Evolutionary conservation across 768 basidiomycete species (phyloP), one percentile per base, ranked within the genome.

Genomic region (Crepidotus variabilis): DNA sequence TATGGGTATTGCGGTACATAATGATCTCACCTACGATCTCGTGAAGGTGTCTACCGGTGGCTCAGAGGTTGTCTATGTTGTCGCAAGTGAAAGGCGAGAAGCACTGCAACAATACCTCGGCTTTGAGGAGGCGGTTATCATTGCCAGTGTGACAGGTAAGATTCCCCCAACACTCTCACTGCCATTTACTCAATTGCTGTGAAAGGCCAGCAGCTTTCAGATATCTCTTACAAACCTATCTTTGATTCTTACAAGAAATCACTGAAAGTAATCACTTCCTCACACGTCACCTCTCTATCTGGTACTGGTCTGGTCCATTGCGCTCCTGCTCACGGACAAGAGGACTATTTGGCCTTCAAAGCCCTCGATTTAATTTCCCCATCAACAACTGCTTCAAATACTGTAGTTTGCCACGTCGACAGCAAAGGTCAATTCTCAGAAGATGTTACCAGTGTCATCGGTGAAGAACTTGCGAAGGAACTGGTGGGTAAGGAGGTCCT

Each of bases 251-350:
- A 55, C 47, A 57, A 66, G 6, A 57, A 66, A n/a, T 56, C 70
- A 16, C 70, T 79, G n/a, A 67, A 70, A 36, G 69, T 97, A 47
- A 79, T 96, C 36, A 67, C 82, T 1, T 86, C 92, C 1, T 70
- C 77, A 0, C 89, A 96, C 65, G 96, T 98, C 14, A 92, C 88
- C 1, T 71, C 88, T 0, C 82, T 86, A 16, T 89, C 94, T n/a
- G 96, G 96, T 6, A 97, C 95, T 1, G 95, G 96, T 33, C 80
- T 98, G 11, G 96, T 99, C 1, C 96, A 98, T 65, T 92, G 89
- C 61, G 95, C 96, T 0, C 95, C 96, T 11, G 94, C 92, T 1
- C 96, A 98, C 64, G 96, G 95, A 16, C 79, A 82, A 9, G 96
- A 99, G 63, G 96, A 99, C 69, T 99, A 96, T 66, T 78, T 81